Evolutionary conservation across 2,329 filamentous ascomycete species (phyloP), one percentile per base, ranked within the genome.

Genomic region (Kalmusia sp.): DNA sequence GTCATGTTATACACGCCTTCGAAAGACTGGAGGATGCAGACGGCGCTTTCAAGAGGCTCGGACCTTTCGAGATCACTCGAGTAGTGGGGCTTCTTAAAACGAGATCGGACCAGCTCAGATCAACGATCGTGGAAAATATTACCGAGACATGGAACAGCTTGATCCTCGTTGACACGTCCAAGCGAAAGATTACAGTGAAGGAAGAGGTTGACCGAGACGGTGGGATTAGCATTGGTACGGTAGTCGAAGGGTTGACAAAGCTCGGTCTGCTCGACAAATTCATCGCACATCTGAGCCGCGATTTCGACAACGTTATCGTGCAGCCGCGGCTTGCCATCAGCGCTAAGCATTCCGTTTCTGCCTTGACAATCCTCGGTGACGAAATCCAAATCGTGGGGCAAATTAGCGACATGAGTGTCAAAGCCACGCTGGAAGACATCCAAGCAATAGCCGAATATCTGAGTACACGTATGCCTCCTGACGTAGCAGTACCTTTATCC

Each of bases 131-230:
- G 52, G 84, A 88, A 34, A 84, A 85, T 7, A 82, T 95, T 33
- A 83, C 85, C 37, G 79, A 81, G 49, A 82, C 87, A n/a, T 97
- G 92, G 91, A 83, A 84, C 52, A 78, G 81, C 0, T 77, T 93
- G 37, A 77, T 96, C 11, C 74, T 80, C 1, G 74, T 92, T 15
- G 85, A 93, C 64, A 72, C 79, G 1, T 77, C 83, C 19, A 74
- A 78, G 7, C 77, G 79, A 7, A 80, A 75, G 39, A 75, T 95
- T 6, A 81, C 78, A 0, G 81, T 96, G 28, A 78, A 77, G 22
- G 77, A 82, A 11, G 75, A 74, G 15, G 75, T 80, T 22, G 70
- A 83, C 61, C 59, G 60, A 41, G 59, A 67, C 34, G 49, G 57
- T 33, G 56, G 59, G 5, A 63, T 74, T 19, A 61, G 64, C 25